Evolutionary conservation across 176 grass and related monocot species (phyloP).

Genomic region (Saccharum officinarum): DNA sequence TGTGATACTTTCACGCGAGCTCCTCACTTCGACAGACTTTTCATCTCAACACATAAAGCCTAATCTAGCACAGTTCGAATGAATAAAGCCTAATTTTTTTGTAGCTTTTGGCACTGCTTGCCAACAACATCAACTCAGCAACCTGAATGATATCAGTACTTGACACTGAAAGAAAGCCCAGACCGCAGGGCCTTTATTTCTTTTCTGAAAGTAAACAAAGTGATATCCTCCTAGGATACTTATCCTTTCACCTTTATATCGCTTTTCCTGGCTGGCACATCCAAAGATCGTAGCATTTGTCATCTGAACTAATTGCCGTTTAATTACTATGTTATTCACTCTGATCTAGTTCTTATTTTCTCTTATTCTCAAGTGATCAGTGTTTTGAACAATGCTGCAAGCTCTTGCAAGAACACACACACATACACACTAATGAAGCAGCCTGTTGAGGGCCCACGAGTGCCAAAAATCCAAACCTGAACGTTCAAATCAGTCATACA

Average conservation of each 20-base stretch:
- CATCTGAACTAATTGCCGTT: neutral
- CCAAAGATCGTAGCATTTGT: neutral
- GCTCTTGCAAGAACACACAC: neutral
- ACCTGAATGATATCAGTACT: conserved; percentile 28
- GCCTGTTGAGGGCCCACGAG: neutral
- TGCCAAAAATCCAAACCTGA: conserved; percentile 1
- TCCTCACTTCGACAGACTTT: neutral
- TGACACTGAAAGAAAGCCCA: conserved; percentile 58
- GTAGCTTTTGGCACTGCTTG: conserved; percentile 27
- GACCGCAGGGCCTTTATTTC: conserved; percentile 4
- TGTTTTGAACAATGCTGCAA: neutral
- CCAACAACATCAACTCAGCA: conserved; percentile 28
- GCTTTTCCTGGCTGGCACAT: conserved; percentile 13
- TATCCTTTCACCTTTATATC: conserved; percentile 17
- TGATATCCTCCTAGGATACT: conserved; percentile 54
- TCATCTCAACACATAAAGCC: conserved; percentile 33
- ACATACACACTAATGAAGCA: neutral
- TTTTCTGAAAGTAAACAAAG: conserved; percentile 47
- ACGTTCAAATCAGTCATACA: conserved; percentile 18
- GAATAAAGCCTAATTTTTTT: conserved; percentile 36
- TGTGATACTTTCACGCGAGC: neutral
- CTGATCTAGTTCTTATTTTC: neutral
- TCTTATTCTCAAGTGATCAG: conserved; percentile 2
- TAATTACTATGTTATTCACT: neutral
- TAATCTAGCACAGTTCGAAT: conserved; percentile 27